Evolutionary conservation across 2,329 filamentous ascomycete genomes (phyloP), one percentile per base, ranked within the genome.

Genomic region (Neoarthrinium moseri): DNA sequence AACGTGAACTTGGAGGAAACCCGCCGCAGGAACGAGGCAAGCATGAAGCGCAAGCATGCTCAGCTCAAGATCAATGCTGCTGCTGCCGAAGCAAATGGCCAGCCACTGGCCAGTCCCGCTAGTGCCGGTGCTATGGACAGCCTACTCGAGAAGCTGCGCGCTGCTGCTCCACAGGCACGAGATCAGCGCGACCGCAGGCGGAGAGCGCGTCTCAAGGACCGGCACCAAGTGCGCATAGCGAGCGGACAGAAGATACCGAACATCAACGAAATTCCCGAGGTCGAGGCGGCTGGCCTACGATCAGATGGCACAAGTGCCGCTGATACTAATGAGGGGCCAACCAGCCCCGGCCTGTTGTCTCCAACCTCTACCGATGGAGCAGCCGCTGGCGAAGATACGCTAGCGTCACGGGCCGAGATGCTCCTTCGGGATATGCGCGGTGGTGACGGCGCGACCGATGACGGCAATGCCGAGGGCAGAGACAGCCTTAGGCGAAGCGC

Each of bases 61-160:
- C 78, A 86, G 56, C 73, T 84, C 53, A 86, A 87, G 60, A 68
- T 78, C 6, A 64, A 71, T 13, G 60, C 69, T 11, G 65, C 65
- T 12, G 71, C 73, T n/a, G 68, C 66, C n/a, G 54, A 58, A 21
- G 55, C 64, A 23, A 66, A 64, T 29, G 70, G 68, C 12, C 67
- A 60, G 15, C 68, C 70, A 15, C 83, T 83, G 5, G 73, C 78
- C 23, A 86, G 85, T 3, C 87, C 89, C 20, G 78, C 80, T 24
- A 86, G 82, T 46, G 90, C 89, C 6, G 94, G 92, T 44, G 94
- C 91, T 43, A 97, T 99, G 91, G 94, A 99, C 70, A 89, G 87
- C 32, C 74, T 99, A 20, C 81, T 99, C 39, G 90, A 96, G 80
- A 97, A 97, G 69, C 74, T 99, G 46, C 87, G 94, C 47, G 91